Base-by-base conservation (phyloP, 2,329 filamentous ascomycete species). In the Penicillium sumatraense region DNA sequence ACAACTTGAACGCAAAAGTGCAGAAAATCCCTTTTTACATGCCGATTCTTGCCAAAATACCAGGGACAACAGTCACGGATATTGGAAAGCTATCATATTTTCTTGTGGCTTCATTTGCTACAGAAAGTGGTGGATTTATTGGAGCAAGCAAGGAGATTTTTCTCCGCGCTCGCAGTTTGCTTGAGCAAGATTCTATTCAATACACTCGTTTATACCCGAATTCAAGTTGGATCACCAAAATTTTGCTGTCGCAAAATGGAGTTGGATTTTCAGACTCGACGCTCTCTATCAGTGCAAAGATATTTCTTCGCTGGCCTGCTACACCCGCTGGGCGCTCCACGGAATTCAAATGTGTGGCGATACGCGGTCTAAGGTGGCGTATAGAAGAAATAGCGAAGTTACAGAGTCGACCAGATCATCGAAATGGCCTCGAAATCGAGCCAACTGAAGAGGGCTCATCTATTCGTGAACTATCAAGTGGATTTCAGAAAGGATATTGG, bases 221-320 rank as follows among this genome's bases (percentile, higher is more conserved):
- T 7, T 53, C 56, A n/a, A 47, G 26, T 6, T 40, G 38, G n/a
- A 47, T 58, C 20, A 42, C 48, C 13, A 41, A 56, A 10, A 51
- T 60, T 26, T 24, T 13, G 23, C 50, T 60, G 7, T 49, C 55
- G 1, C 58, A 60, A 24, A 38, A 49, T 23, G 20, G 51, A 3
- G 29, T 24, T 11, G 18, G 27, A 3, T 26, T 18, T 8, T 20
- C 51, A n/a, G 42, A 20, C 2, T 56, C 49, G 8, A 49, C 41
- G 3, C 11, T 60, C 10, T 51, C 44, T 2, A n/a, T 58, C 11
- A 14, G 47, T 31, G 62, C 42, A 49, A 63, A 65, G 62, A 52
- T 55, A 48, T 67, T 59, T 64, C 58, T 69, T 63, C 69, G 68
- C 60, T 62, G 62, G 64, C 58, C 59, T 47, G 8, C 33, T 16